Evolutionary conservation across 1,284 basidiomycete species (phyloP).

Genomic region (Coriolopsis trogii): DNA sequence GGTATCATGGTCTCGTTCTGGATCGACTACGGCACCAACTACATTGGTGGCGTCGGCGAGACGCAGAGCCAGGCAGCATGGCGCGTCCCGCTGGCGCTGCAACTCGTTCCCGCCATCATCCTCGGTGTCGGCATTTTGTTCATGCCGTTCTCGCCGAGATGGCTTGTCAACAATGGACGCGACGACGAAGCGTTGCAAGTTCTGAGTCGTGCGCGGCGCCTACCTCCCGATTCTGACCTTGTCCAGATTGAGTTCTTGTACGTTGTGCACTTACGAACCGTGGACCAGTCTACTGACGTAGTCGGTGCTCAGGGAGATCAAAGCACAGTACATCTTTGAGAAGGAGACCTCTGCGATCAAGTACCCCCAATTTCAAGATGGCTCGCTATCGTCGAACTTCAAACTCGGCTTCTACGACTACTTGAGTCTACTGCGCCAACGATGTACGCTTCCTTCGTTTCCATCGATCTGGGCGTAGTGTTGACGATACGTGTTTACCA

Average conservation of each 20-base stretch:
- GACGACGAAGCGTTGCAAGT: constrained; percentile 75
- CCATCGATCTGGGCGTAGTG: no score
- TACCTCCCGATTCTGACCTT: constrained; percentile 60
- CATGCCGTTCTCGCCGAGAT: constrained; percentile 75
- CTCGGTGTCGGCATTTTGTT: constrained; percentile 66
- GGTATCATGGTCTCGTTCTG: constrained; percentile 77
- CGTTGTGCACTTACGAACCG: constrained; percentile 24
- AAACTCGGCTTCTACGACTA: constrained; percentile 64
- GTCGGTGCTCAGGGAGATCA: constrained; percentile 59
- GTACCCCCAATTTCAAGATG: constrained; percentile 71
- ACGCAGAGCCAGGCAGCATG: constrained; percentile 70
- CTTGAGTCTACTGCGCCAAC: constrained; percentile 53
- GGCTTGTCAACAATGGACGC: constrained; percentile 72
- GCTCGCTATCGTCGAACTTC: constrained; percentile 55
- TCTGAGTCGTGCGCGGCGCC: constrained; percentile 61
- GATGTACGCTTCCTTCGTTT: no score
- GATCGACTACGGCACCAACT: constrained; percentile 80
- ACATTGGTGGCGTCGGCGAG: constrained; percentile 62
- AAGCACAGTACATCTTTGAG: constrained; percentile 77
- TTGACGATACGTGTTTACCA: constrained; percentile 26
- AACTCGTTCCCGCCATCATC: constrained; percentile 73
- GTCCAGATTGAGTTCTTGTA: constrained; percentile 81
- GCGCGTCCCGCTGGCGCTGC: constrained; percentile 77
- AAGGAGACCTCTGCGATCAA: constrained; percentile 57
- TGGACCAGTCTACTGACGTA: neutral